phyloP scores from a whole-genome alignment of 345 rosid species.

The Rhodomyrtus tomentosa region DNA sequence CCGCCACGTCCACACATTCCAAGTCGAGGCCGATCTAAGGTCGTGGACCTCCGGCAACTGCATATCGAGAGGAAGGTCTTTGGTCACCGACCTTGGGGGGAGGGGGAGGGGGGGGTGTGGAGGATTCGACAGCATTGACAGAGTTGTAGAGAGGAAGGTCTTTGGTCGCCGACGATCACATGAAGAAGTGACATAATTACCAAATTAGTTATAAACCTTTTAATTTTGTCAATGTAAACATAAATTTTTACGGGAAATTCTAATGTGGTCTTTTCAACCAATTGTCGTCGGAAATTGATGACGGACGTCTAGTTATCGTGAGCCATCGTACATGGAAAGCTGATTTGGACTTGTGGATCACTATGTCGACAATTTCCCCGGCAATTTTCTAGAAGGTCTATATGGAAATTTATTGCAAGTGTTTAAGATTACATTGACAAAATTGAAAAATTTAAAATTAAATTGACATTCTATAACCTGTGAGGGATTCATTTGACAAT shows the following conservation, averaged over 20 bases:
- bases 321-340: neutral
- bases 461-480: neutral
- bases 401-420: neutral
- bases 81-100: no score
- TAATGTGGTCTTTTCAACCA: accelerated
- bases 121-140: neutral
- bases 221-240: neutral
- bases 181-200: no score
- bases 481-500: no score
- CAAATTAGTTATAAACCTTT: no score
- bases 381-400: neutral
- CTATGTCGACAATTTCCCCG: accelerated
- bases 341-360: neutral
- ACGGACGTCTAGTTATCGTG: accelerated
- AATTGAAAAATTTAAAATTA: neutral
- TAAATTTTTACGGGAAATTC: accelerated
- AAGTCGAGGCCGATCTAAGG: no score
- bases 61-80: no score
- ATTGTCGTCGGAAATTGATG: accelerated
- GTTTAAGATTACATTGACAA: neutral
- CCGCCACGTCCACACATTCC: no score
- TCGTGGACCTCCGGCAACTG: no score
- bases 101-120: neutral
- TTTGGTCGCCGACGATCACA: no score
- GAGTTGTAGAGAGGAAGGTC: neutral